Percentiles rank a stretch among this genome's conserved stretches.
phyloP scores from a whole-genome alignment of 176 grass and related monocot genomes.

The Oryza glaberrima region DNA sequence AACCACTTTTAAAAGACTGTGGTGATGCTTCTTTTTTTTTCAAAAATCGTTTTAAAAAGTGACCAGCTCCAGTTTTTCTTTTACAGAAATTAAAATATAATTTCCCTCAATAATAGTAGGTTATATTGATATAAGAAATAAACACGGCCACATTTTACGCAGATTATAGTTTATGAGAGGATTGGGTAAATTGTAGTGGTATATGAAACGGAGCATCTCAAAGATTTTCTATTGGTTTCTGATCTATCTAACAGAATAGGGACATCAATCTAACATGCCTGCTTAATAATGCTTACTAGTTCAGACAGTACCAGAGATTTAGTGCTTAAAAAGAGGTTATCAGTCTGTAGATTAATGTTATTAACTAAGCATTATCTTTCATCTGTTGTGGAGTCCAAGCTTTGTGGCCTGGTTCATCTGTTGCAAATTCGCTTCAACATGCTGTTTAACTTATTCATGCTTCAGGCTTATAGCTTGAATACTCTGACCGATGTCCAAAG shows the following conservation, averaged over 20 bases:
- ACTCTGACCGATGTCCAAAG: slow-evolving; percentile 76
- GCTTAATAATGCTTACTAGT: background rate
- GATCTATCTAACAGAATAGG: background rate
- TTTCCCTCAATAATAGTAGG: background rate
- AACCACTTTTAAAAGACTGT: slow-evolving; percentile 17
- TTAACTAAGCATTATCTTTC: slow-evolving; percentile 1
- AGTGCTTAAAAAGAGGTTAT: slow-evolving; percentile 24
- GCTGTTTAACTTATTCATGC: slow-evolving; percentile 18
- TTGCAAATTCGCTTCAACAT: background rate
- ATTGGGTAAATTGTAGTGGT: background rate
- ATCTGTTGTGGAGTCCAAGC: background rate
- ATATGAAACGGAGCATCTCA: background rate
- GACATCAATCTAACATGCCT: slow-evolving; percentile 1
- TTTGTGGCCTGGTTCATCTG: slow-evolving; percentile 1
- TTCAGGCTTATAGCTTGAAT: slow-evolving; percentile 91
- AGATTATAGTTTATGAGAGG: background rate
- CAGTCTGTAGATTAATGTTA: background rate
- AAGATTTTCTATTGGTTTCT: slow-evolving; percentile 18
- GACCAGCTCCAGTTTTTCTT: background rate
- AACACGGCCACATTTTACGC: background rate
- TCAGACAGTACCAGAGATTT: background rate
- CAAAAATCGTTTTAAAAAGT: slow-evolving; percentile 11
- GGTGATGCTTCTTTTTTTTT: slow-evolving; percentile 9
- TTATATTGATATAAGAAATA: slow-evolving; percentile 19
- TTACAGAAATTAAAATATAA: background rate